Percentiles rank a stretch among this genome's conserved stretches.
Evolutionary conservation across 1,284 basidiomycete species (phyloP).

Genomic region (Austropuccinia psidii): DNA sequence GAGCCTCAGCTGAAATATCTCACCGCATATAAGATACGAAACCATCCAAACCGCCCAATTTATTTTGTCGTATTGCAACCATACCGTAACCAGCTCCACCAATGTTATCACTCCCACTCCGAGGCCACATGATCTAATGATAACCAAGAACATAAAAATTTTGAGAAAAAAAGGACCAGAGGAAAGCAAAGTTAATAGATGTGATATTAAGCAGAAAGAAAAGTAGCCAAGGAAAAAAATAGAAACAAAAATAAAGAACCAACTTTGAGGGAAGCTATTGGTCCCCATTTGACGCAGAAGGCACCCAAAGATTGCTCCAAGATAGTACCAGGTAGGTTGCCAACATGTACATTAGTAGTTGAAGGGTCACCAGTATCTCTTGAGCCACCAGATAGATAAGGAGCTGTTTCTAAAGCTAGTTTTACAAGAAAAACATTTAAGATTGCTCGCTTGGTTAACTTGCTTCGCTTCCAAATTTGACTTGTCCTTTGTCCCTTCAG

Average conservation of each 20-base stretch:
- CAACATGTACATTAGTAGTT: constrained; percentile 46
- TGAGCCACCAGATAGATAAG: constrained; percentile 38
- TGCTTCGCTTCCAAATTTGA: too few relatives aligned
- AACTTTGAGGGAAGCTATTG: constrained; percentile 44
- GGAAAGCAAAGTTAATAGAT: constrained; percentile 2
- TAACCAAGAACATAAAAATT: not conserved
- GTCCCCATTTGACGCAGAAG: constrained; percentile 44
- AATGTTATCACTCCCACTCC: constrained; percentile 38
- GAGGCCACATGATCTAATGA: constrained; percentile 43
- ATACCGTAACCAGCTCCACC: constrained; percentile 58
- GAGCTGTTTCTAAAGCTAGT: constrained; percentile 34
- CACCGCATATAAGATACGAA: constrained; percentile 89
- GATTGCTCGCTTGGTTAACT: not conserved
- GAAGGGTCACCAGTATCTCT: constrained; percentile 42
- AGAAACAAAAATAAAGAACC: not conserved
- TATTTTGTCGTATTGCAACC: constrained; percentile 59
- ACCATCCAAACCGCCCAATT: constrained; percentile 70
- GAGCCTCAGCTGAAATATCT: not conserved
- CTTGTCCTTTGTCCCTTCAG: too few relatives aligned
- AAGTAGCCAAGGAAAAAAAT: constrained; percentile 51
- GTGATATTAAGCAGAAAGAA: constrained; percentile 48
- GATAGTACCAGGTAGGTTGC: constrained; percentile 42
- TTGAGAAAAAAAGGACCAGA: not conserved
- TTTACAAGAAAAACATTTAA: not conserved
- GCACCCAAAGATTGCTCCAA: constrained; percentile 43